phyloP scores from a whole-genome alignment of 306 rosid species.

The Pterocarpus macrocarpus region DNA sequence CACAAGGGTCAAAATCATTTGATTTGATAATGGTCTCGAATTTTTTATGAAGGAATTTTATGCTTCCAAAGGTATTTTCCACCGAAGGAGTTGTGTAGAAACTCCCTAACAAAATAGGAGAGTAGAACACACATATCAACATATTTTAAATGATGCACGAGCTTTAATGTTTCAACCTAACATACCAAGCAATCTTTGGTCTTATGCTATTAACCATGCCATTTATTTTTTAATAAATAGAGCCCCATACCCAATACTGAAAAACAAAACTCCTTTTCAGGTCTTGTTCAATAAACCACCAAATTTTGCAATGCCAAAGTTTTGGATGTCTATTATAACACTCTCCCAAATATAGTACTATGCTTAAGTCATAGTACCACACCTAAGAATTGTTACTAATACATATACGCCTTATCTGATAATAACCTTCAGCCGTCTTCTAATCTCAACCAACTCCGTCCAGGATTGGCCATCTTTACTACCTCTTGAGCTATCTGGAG shows the following conservation, averaged over 20 bases:
- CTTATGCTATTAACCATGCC: background rate
- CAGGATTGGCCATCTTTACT: too few species aligned
- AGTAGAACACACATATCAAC: background rate
- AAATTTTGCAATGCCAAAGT: background rate
- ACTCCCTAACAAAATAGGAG: too few species aligned
- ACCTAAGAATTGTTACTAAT: too few species aligned
- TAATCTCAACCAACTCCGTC: too few species aligned
- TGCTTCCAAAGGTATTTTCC: background rate
- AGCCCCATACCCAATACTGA: background rate
- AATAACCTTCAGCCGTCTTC: too few species aligned
- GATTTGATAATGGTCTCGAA: too few species aligned
- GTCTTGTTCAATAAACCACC: background rate
- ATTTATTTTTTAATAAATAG: background rate
- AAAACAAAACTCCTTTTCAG: background rate
- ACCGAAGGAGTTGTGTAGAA: background rate
- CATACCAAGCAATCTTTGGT: background rate
- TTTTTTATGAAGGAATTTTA: too few species aligned
- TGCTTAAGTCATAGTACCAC: too few species aligned
- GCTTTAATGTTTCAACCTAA: background rate
- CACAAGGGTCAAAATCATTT: too few species aligned
- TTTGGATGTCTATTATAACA: background rate
- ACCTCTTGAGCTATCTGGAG: too few species aligned
- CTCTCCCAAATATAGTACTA: too few species aligned
- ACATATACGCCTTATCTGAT: too few species aligned
- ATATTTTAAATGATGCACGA: background rate